Percentiles rank a stretch among this genome's conserved stretches.
Conservation (phyloP, 495 filamentous ascomycete species). For the Annulohypoxylon nitens region DNA sequence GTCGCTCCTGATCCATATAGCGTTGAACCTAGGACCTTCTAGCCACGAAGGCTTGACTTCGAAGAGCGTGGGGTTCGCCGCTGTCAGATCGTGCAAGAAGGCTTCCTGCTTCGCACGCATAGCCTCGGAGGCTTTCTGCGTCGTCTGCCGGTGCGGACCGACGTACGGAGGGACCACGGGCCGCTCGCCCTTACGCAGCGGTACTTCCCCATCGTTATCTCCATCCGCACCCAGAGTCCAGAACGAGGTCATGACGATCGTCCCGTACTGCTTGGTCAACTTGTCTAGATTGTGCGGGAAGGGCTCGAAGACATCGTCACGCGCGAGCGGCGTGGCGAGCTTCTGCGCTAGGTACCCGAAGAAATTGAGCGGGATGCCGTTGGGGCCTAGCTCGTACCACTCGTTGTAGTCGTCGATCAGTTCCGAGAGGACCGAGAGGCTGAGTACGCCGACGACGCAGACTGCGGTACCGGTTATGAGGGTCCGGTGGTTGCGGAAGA, state of each 20-base stretch:
- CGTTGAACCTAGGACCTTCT: conserved; percentile 45
- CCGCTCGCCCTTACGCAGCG: conserved; percentile 32
- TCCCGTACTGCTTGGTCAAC: conserved; percentile 20
- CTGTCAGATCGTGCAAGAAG: conserved; percentile 33
- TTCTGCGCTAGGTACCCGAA: conserved; percentile 52
- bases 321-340: conserved; percentile 34
- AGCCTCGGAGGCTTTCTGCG: conserved; percentile 5
- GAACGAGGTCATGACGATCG: conserved; percentile 38
- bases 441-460: conserved; percentile 3
- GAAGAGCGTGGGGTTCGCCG: conserved; percentile 37
- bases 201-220: neutral
- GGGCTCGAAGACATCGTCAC: conserved; percentile 42
- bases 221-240: neutral
- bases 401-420: conserved; percentile 44
- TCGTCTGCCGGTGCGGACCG: conserved; percentile 50
- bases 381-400: conserved; percentile 52
- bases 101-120: conserved; percentile 17
- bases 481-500: conserved; percentile 27
- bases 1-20: conserved; percentile 29
- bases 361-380: conserved; percentile 54
- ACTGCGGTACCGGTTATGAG: conserved; percentile 15
- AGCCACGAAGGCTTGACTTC: conserved; percentile 44
- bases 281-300: conserved; percentile 35
- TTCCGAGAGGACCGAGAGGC: conserved; percentile 20
- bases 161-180: conserved; percentile 41